Percentiles rank a stretch among this genome's conserved stretches.
Conservation (phyloP, 306 rosid species). For the Medicago truncatula region DNA sequence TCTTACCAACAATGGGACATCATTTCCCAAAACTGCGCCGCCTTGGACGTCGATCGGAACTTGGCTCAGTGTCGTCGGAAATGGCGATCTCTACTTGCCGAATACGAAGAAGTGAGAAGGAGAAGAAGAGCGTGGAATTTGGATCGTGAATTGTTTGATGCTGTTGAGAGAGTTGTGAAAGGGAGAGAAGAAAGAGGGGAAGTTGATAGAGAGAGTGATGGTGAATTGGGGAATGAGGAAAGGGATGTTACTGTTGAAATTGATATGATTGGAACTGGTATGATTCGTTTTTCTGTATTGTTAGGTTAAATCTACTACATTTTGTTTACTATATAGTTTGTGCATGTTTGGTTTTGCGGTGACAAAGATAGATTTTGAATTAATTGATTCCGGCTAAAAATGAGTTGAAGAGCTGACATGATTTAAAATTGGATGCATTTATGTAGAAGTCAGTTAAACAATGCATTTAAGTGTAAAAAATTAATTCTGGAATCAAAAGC, state of each 20-base stretch:
- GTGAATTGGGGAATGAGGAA: slow-evolving; percentile 47
- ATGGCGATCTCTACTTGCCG: slow-evolving; percentile 61
- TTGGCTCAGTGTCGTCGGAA: slow-evolving; percentile 70
- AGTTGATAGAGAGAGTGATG: slow-evolving; percentile 62
- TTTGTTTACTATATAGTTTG: not conserved
- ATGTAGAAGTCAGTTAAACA: no score
- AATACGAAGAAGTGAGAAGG: slow-evolving; percentile 13
- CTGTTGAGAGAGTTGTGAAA: slow-evolving; percentile 47
- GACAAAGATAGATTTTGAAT: not conserved
- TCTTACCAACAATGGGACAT: slow-evolving; percentile 52
- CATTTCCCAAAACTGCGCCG: slow-evolving; percentile 55
- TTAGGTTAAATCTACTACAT: not conserved
- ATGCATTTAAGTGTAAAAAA: no score
- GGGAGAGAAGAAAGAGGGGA: slow-evolving; percentile 53
- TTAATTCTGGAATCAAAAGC: no score
- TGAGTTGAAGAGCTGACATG: not conserved
- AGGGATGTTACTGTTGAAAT: slow-evolving; percentile 54
- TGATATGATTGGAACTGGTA: slow-evolving; percentile 70
- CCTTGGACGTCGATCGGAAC: slow-evolving; percentile 58
- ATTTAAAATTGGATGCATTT: no score
- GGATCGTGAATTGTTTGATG: slow-evolving; percentile 61
- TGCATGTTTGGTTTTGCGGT: no score
- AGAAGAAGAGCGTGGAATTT: slow-evolving; percentile 30
- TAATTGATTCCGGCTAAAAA: not conserved
- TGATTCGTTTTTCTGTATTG: not conserved